These are phyloP conservation scores for Phoma sp. DNA, from an alignment of 2,329 filamentous ascomycete species.

Conservation along the genomic window DNA sequence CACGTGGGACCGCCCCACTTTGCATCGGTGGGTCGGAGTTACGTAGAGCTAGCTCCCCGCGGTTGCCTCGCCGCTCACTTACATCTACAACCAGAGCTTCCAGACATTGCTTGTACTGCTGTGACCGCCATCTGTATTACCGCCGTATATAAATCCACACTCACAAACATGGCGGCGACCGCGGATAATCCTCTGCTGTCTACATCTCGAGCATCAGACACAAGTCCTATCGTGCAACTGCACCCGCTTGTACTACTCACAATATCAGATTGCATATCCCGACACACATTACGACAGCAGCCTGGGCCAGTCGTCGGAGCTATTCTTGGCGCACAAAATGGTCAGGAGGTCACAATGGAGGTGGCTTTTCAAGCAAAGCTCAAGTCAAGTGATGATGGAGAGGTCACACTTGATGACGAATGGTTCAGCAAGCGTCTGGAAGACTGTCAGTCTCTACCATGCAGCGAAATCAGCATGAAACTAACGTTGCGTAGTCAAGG, in stretches of 20 bases:
- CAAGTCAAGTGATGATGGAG: constrained; percentile 55
- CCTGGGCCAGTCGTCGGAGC: constrained; percentile 80
- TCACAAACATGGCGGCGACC: constrained; percentile 43
- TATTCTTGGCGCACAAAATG: constrained; percentile 89
- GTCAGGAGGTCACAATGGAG: constrained; percentile 87
- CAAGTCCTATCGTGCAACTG: constrained; percentile 78
- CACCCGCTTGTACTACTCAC: constrained; percentile 95
- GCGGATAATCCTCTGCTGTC: constrained; percentile 52
- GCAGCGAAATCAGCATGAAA: background rate
- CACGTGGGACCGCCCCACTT: background rate
- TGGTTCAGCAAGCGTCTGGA: constrained; percentile 83
- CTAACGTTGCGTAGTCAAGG: constrained; percentile 68
- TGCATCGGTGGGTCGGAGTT: background rate
- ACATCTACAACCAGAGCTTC: constrained; percentile 7
- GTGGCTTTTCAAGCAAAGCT: constrained; percentile 85
- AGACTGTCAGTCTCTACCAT: constrained; percentile 69
- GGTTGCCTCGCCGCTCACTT: constrained; percentile 5
- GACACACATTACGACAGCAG: constrained; percentile 80
- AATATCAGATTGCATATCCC: constrained; percentile 94
- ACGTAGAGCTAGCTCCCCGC: constrained; percentile 12
- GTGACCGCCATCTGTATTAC: background rate
- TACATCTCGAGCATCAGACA: constrained; percentile 63
- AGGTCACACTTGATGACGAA: constrained; percentile 66
- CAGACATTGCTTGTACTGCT: background rate
- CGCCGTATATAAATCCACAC: background rate